A percentile compares a stretch with the other conserved stretches of the same genome.
Evolutionary conservation across 2,329 filamentous ascomycete genomes (phyloP).

Genomic region (Aureobasidium sp.): DNA sequence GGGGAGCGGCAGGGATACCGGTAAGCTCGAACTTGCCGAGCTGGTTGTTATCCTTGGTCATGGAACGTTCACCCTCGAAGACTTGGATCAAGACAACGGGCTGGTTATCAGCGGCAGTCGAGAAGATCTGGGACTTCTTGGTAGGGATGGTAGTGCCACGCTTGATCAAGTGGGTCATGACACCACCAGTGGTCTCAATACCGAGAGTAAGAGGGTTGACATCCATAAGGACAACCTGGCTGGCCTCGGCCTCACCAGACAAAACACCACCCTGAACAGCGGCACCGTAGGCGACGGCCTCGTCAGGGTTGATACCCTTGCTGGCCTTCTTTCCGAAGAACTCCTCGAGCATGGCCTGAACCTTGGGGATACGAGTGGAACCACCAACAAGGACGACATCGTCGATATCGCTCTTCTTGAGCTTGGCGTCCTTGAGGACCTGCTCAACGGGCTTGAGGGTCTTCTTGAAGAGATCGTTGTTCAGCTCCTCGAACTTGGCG

Average conservation of each 20-base stretch:
- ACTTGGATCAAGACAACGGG: slow-evolving; percentile 92
- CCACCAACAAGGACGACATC: slow-evolving; percentile 98
- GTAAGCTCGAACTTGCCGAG: slow-evolving; percentile 98
- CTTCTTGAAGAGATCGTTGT: slow-evolving; percentile 99
- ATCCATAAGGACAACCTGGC: slow-evolving; percentile 86
- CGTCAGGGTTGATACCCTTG: slow-evolving; percentile 99
- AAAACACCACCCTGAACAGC: slow-evolving; percentile 96
- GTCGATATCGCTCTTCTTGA: slow-evolving; percentile 90
- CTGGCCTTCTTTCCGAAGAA: slow-evolving; percentile 97
- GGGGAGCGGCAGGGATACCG: slow-evolving; percentile 86
- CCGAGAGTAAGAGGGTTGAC: slow-evolving; percentile 93
- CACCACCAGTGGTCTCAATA: slow-evolving; percentile 95
- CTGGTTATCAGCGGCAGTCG: slow-evolving; percentile 93
- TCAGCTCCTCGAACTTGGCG: slow-evolving; percentile 98
- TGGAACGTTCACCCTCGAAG: slow-evolving; percentile 83
- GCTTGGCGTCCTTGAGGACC: slow-evolving; percentile 95
- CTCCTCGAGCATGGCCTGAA: slow-evolving; percentile 88
- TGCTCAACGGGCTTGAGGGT: slow-evolving; percentile 98
- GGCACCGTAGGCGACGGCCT: slow-evolving; percentile 96
- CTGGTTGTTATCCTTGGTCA: slow-evolving; percentile 96
- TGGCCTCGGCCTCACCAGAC: slow-evolving; percentile 71
- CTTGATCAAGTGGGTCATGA: slow-evolving; percentile 95
- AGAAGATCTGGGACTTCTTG: slow-evolving; percentile 97
- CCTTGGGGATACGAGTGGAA: slow-evolving; percentile 98
- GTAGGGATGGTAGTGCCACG: slow-evolving; percentile 93